phyloP scores from a whole-genome alignment of 2,329 filamentous ascomycete genomes.

The Colletotrichum eleusines region DNA sequence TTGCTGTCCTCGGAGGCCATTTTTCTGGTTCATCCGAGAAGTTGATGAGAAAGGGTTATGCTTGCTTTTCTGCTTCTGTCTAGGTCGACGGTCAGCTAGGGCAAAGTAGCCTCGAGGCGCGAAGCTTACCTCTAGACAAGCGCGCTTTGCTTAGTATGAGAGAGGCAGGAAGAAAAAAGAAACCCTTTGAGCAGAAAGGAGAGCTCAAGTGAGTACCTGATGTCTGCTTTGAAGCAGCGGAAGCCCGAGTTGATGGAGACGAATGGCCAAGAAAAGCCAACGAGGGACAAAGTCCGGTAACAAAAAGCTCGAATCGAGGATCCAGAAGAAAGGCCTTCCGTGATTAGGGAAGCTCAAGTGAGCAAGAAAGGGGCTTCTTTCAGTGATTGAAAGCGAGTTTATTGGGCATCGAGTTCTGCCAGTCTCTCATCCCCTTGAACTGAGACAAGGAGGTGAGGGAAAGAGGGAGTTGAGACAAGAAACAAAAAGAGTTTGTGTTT shows the following conservation, averaged over 20 bases:
- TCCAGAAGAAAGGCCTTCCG: background rate
- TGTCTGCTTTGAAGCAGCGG: background rate
- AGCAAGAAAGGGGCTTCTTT: background rate
- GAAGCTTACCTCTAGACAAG: background rate
- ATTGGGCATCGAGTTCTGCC: background rate
- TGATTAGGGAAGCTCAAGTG: background rate
- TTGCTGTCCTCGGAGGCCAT: conserved; percentile 9
- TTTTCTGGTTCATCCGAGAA: conserved; percentile 1
- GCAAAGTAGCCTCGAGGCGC: background rate
- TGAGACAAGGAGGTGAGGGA: background rate
- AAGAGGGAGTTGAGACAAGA: background rate
- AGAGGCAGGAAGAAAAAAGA: background rate
- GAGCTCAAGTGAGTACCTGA: background rate
- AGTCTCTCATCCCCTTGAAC: background rate
- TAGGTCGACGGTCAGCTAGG: background rate
- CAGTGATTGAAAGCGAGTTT: background rate
- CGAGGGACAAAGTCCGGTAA: background rate
- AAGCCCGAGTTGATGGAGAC: background rate
- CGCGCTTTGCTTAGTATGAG: background rate
- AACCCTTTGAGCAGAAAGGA: background rate
- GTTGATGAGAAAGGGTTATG: background rate
- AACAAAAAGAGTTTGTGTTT: background rate
- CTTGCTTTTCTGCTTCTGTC: background rate
- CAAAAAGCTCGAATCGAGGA: background rate
- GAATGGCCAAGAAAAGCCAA: background rate